These are phyloP conservation scores for Globisporangium acanthophoron DNA, from an alignment of 352 stramenopile genomes.

Conservation along the genomic window DNA sequence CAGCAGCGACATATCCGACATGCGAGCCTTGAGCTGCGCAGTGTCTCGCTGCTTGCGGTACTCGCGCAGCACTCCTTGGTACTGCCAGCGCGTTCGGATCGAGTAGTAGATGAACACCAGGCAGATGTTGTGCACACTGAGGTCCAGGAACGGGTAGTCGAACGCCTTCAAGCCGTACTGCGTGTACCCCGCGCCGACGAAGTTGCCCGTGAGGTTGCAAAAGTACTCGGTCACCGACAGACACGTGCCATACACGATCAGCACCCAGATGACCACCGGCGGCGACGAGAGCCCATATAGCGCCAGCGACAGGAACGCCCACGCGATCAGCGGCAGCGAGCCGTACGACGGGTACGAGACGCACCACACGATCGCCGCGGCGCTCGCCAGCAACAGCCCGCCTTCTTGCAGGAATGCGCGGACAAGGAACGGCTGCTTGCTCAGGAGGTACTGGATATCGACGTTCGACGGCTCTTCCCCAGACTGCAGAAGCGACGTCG, in stretches of 20 bases:
- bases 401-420: slow-evolving; percentile 67
- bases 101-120: slow-evolving; percentile 76
- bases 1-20: neutral
- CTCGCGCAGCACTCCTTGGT: slow-evolving; percentile 52
- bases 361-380: slow-evolving; percentile 64
- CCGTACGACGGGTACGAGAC: slow-evolving; percentile 82
- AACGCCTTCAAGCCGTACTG: slow-evolving; percentile 62
- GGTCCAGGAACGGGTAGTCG: slow-evolving; percentile 69
- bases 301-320: slow-evolving; percentile 62
- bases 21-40: slow-evolving; percentile 11
- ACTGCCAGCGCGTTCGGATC: slow-evolving; percentile 72
- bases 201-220: slow-evolving; percentile 57
- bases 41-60: slow-evolving; percentile 15
- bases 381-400: slow-evolving; percentile 57
- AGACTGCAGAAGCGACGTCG: slow-evolving; percentile 12
- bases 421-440: slow-evolving; percentile 54
- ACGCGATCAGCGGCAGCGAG: slow-evolving; percentile 52
- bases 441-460: slow-evolving; percentile 49
- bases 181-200: slow-evolving; percentile 42
- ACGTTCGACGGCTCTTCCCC: slow-evolving; percentile 16
- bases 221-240: slow-evolving; percentile 58
- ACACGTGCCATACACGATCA: slow-evolving; percentile 58
- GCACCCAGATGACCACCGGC: slow-evolving; percentile 44
- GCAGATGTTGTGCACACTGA: slow-evolving; percentile 69
- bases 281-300: slow-evolving; percentile 54